phyloP scores from a whole-genome alignment of 139 green algal species.

The Yamagishiella unicocca region DNA sequence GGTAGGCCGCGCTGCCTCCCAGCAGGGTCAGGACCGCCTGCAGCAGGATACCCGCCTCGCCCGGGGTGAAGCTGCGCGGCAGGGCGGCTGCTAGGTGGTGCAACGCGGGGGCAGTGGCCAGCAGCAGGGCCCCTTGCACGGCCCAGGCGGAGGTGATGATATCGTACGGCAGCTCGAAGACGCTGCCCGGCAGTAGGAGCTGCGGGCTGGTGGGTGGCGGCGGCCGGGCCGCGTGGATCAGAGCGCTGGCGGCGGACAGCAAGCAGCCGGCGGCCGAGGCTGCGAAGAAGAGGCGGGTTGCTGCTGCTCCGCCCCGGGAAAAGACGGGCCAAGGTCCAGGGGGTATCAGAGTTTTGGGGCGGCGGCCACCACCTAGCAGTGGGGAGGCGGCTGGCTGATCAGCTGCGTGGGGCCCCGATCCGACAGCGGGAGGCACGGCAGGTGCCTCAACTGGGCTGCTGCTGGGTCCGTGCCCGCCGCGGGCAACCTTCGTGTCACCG shows the following conservation, averaged over 20 bases:
- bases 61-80: constrained; percentile 64
- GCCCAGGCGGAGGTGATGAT: constrained; percentile 1
- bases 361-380: not conserved
- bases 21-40: constrained; percentile 50
- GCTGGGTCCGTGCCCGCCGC: too few relatives aligned
- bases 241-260: not conserved
- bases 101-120: not conserved
- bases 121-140: not conserved
- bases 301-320: not conserved
- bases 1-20: constrained; percentile 3
- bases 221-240: not conserved
- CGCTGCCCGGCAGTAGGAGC: constrained; percentile 33
- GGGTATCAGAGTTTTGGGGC: not conserved
- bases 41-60: constrained; percentile 60
- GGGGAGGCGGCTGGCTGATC: too few relatives aligned
- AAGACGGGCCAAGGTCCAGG: not conserved
- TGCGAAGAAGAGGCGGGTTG: constrained; percentile 14
- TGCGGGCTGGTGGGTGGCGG: not conserved
- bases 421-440: not conserved
- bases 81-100: constrained; percentile 52
- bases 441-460: not conserved
- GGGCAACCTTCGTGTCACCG: too few relatives aligned
- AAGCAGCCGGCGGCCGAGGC: not conserved
- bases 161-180: constrained; percentile 23
- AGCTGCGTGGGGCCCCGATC: not conserved